These are phyloP conservation scores for Lignosus rhinocerotis DNA, from an alignment of 1,284 basidiomycete species.

Conservation along the genomic window DNA sequence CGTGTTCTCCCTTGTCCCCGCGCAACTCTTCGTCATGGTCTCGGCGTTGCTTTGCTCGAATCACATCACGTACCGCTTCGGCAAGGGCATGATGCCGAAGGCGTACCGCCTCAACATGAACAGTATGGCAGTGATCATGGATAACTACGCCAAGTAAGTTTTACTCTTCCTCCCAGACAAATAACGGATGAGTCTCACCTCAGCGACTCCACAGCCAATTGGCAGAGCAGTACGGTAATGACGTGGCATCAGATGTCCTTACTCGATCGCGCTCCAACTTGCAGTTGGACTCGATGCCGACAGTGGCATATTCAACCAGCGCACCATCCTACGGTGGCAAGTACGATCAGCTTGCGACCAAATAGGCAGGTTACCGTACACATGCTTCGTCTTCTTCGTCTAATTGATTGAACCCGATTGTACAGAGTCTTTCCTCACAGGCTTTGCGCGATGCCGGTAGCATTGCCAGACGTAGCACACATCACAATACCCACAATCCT, in stretches of 20 bases:
- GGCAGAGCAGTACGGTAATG: conserved; percentile 46
- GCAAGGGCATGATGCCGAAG: conserved; percentile 67
- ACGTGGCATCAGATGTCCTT: conserved; percentile 41
- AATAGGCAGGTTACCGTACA: background rate
- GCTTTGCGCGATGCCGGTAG: background rate
- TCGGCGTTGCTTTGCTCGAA: conserved; percentile 57
- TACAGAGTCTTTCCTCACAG: background rate
- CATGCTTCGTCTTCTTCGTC: background rate
- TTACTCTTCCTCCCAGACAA: background rate
- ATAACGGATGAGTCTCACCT: background rate
- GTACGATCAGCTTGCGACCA: conserved; percentile 25
- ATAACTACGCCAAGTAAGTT: conserved; percentile 58
- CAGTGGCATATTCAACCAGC: conserved; percentile 31
- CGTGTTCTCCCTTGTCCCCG: conserved; percentile 55
- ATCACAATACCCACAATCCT: background rate
- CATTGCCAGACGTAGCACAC: background rate
- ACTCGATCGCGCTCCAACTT: conserved; percentile 40
- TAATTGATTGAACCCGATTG: background rate
- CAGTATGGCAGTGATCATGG: conserved; percentile 63
- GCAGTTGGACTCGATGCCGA: conserved; percentile 36
- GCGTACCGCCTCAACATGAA: conserved; percentile 59
- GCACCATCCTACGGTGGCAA: conserved; percentile 23
- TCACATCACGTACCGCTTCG: conserved; percentile 66
- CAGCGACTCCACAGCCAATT: conserved; percentile 35
- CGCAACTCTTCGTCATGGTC: conserved; percentile 53